Base-by-base conservation (phyloP, 1,284 basidiomycete species). In the Marasmius sp. region DNA sequence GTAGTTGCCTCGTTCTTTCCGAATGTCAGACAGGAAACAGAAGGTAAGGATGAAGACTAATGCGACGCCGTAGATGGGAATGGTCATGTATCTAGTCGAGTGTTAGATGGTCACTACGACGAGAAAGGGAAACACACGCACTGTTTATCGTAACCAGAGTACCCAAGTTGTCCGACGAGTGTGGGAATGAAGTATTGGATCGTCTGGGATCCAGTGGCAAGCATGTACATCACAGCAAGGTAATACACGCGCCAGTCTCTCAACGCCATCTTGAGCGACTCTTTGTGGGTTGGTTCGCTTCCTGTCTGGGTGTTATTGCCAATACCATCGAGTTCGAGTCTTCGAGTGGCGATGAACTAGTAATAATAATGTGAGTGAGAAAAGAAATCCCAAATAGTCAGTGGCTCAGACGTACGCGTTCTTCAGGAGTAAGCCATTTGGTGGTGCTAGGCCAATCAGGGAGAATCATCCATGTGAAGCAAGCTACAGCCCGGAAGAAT, bases 181-280 rank as follows among this genome's bases (percentile, higher is more conserved):
- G 74, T 77, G 7, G 77, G 78, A 50, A 80, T 75, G 64, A 81
- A 80, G 72, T 81, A 80, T 64, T 78, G 76, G 57, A 81, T 77
- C 5, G 77, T 78, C 64, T 79, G 76, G n/a, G 76, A 70, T 57
- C 79, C 77, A 2, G 78, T 79, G 53, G 68, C 61, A 33, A 71
- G 67, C 68, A 75, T 73, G 65, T 77, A 70, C 65, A 75, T 71
- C 64, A 79, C 72, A 58, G 71, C 63, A 63, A 75, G 71, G 14
- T 66, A 58, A 68, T 70, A 75, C 3, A 69, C 72, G 33, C 73
- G 66, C 74, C 74, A 75, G 59, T 76, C 75, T 7, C 38, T 60
- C 39, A 75, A 37, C 12, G 70, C 71, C 66, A 77, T 68, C 69
- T 75, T 78, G 65, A 72, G 56, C 1, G 78, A 76, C 33, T 71